phyloP scores from a whole-genome alignment of 495 filamentous ascomycete genomes.

The Glutinoglossum americanum region DNA sequence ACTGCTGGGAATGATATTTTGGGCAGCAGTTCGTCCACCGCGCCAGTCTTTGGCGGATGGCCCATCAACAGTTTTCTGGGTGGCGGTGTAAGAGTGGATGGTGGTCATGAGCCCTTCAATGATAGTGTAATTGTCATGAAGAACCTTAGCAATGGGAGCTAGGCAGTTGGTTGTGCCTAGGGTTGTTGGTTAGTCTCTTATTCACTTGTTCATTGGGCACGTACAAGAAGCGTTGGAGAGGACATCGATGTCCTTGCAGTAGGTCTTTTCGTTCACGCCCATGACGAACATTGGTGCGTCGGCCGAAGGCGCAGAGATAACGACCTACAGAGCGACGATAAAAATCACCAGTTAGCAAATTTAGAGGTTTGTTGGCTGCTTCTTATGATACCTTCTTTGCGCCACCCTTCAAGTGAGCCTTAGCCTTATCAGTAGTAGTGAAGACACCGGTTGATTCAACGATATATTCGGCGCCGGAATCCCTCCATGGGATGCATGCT shows the following conservation, averaged over 20 bases:
- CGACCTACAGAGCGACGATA: conserved; percentile 25
- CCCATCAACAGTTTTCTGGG: conserved; percentile 98
- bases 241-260: conserved; percentile 72
- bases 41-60: conserved; percentile 98
- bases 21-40: conserved; percentile 91
- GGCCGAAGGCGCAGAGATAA: conserved; percentile 97
- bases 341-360: background rate
- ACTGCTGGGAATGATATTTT: conserved; percentile 99
- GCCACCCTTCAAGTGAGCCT: conserved; percentile 89
- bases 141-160: conserved; percentile 94
- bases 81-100: conserved; percentile 98
- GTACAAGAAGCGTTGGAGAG: conserved; percentile 93
- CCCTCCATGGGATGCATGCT: conserved; percentile 70
- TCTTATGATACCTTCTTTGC: conserved; percentile 51
- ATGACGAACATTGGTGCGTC: conserved; percentile 99
- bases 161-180: conserved; percentile 86
- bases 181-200: background rate
- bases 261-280: conserved; percentile 90
- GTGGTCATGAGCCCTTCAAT: conserved; percentile 99
- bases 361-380: background rate
- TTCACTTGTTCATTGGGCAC: background rate
- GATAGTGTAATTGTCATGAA: conserved; percentile 94
- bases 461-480: conserved; percentile 81
- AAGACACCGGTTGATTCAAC: conserved; percentile 99
- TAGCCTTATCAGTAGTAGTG: conserved; percentile 93